Percentiles rank a stretch among this genome's conserved stretches.
These are phyloP conservation scores for Thozetella sp. DNA, from an alignment of 495 filamentous ascomycete genomes.

Conservation along the genomic window DNA sequence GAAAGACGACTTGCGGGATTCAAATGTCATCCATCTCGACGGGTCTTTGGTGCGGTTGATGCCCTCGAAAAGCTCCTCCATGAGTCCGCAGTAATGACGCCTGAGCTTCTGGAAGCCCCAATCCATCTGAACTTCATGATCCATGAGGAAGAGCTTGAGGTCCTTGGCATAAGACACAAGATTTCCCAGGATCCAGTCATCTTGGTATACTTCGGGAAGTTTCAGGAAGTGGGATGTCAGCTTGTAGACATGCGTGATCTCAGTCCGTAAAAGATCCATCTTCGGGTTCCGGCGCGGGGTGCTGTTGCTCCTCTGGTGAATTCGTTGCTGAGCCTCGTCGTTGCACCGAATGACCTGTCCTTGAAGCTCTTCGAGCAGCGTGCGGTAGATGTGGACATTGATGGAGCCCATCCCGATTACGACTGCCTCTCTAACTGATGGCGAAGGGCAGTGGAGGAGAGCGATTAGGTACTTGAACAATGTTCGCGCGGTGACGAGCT, in stretches of 20 bases:
- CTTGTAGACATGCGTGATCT: constrained; percentile 94
- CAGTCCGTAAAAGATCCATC: constrained; percentile 85
- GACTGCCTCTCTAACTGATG: constrained; percentile 84
- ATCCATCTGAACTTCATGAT: constrained; percentile 91
- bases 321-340: constrained; percentile 84
- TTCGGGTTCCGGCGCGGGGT: constrained; percentile 73
- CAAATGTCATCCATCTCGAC: constrained; percentile 92
- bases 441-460: constrained; percentile 73
- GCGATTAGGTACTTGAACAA: constrained; percentile 92
- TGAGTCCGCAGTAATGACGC: constrained; percentile 89
- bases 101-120: constrained; percentile 94
- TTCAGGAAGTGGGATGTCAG: constrained; percentile 90
- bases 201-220: constrained; percentile 74
- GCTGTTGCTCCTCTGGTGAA: constrained; percentile 80
- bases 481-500: constrained; percentile 83
- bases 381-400: constrained; percentile 93
- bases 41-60: constrained; percentile 87
- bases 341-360: constrained; percentile 78
- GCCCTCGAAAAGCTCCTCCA: constrained; percentile 90
- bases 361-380: constrained; percentile 86
- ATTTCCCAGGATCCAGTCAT: constrained; percentile 92
- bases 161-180: constrained; percentile 89
- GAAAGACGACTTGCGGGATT: constrained; percentile 90
- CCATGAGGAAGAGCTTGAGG: constrained; percentile 89
- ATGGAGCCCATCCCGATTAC: constrained; percentile 91